Percentiles rank a stretch among this genome's conserved stretches.
Evolutionary conservation across 768 basidiomycete species (phyloP).

Genomic region (Chalciporus piperatus): DNA sequence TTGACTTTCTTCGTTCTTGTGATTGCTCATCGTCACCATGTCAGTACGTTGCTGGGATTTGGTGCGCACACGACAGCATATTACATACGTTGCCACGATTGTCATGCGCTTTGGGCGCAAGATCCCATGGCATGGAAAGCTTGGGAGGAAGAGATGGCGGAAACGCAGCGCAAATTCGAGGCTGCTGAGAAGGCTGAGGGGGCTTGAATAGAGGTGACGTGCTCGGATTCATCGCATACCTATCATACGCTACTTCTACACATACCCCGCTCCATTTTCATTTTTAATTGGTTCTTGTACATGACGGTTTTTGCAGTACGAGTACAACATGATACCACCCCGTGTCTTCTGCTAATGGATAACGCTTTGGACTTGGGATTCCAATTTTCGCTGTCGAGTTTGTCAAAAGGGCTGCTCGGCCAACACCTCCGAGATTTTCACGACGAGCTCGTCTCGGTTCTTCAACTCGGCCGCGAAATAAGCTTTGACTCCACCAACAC

Average conservation of each 20-base stretch:
- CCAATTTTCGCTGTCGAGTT: background rate
- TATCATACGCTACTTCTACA: background rate
- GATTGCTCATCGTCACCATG: constrained; percentile 8
- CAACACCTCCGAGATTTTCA: constrained; percentile 50
- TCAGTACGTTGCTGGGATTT: constrained; percentile 41
- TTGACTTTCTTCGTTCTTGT: background rate
- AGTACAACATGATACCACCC: background rate
- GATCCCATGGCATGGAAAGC: constrained; percentile 37
- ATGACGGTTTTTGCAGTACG: background rate
- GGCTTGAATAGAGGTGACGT: background rate
- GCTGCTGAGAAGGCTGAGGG: background rate
- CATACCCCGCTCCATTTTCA: background rate
- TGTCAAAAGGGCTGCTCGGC: constrained; percentile 55
- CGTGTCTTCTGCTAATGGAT: background rate
- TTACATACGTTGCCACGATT: constrained; percentile 52
- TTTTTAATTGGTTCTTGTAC: background rate
- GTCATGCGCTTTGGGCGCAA: constrained; percentile 36
- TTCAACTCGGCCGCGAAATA: constrained; percentile 55
- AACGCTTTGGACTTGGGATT: background rate
- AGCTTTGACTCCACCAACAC: constrained; percentile 44
- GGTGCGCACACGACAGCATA: constrained; percentile 37
- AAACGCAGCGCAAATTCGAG: constrained; percentile 36
- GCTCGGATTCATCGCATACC: background rate
- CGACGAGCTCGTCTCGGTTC: constrained; percentile 43
- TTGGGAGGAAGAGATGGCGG: constrained; percentile 44